These are phyloP conservation scores for Hymenochaete sp. DNA, from an alignment of 1,284 basidiomycete genomes.

Conservation along the genomic window DNA sequence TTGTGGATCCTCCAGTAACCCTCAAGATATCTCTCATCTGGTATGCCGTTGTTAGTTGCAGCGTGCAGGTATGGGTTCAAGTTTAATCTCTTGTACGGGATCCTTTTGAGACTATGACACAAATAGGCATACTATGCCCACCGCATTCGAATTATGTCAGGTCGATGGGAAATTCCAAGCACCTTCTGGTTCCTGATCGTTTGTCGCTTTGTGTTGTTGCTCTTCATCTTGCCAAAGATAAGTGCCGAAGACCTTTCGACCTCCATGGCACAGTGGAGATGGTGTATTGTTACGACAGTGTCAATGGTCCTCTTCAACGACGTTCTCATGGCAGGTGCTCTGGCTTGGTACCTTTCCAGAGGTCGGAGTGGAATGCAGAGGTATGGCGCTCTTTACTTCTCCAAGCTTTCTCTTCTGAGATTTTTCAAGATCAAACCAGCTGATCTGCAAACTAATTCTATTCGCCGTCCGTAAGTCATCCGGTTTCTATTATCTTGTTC, in stretches of 20 bases:
- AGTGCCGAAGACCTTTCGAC: not conserved
- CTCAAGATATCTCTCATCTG: conserved; percentile 1
- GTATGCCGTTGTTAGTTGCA: not conserved
- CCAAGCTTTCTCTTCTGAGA: not conserved
- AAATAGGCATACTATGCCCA: not conserved
- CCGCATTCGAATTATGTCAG: conserved; percentile 5
- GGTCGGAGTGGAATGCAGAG: not conserved
- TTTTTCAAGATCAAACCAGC: not conserved
- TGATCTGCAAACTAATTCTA: not conserved
- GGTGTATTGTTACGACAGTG: not conserved
- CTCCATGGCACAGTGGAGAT: not conserved
- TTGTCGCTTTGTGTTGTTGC: not conserved
- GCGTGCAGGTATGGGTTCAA: not conserved
- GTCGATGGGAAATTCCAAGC: conserved; percentile 4
- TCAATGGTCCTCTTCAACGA: conserved; percentile 1
- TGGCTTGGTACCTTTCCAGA: not conserved
- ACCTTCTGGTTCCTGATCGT: not conserved
- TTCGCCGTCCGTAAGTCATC: conserved; percentile 4
- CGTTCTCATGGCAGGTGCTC: conserved; percentile 1
- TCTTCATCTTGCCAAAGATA: conserved; percentile 1
- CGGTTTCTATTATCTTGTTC: not conserved
- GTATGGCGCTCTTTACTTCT: not conserved
- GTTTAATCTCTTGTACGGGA: not conserved
- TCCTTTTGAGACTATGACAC: not conserved
- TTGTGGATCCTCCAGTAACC: not conserved